Evolutionary conservation across 805 yeast species (phyloP).

Genomic region (Starmerella tilneyi): DNA sequence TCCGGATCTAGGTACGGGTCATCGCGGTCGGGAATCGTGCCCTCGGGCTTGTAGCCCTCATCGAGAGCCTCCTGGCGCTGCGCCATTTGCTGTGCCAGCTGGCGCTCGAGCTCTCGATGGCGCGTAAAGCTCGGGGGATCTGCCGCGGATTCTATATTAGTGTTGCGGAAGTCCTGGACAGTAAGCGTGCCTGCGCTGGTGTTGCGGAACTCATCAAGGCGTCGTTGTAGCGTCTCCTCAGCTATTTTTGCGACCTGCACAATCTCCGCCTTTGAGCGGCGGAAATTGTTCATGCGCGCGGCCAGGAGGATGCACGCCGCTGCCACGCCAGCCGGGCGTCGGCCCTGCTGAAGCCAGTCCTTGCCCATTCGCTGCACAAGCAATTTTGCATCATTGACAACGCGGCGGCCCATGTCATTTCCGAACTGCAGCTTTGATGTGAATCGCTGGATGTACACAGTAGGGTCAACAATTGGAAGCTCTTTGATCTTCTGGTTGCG

Average conservation of each 20-base stretch:
- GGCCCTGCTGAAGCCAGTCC: slow-evolving; percentile 94
- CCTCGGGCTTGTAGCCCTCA: slow-evolving; percentile 22
- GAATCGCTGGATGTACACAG: slow-evolving; percentile 85
- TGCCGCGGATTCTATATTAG: slow-evolving; percentile 36
- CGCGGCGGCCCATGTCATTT: slow-evolving; percentile 48
- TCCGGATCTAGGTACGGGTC: slow-evolving; percentile 24
- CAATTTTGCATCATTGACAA: slow-evolving; percentile 75
- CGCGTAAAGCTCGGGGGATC: slow-evolving; percentile 76
- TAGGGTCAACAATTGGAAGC: slow-evolving; percentile 87
- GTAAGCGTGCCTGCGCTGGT: slow-evolving; percentile 68
- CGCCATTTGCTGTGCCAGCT: slow-evolving; percentile 4
- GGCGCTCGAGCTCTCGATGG: slow-evolving; percentile 45
- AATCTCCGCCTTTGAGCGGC: slow-evolving; percentile 85
- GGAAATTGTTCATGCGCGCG: slow-evolving; percentile 89
- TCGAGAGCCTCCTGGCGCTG: slow-evolving; percentile 16
- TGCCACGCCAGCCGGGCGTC: slow-evolving; percentile 97
- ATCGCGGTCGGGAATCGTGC: slow-evolving; percentile 16
- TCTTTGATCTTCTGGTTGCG: slow-evolving; percentile 65
- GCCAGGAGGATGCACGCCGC: slow-evolving; percentile 92
- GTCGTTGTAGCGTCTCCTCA: slow-evolving; percentile 80
- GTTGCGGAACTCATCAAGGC: slow-evolving; percentile 75
- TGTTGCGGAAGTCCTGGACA: slow-evolving; percentile 58
- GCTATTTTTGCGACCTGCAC: slow-evolving; percentile 94
- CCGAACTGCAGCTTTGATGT: slow-evolving; percentile 80
- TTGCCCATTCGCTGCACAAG: slow-evolving; percentile 83